A percentile compares a stretch with the other conserved stretches of the same genome.
These are phyloP conservation scores for Obelidium mucronatum DNA, from an alignment of 192 early-diverging fungal genomes.

Conservation along the genomic window DNA sequence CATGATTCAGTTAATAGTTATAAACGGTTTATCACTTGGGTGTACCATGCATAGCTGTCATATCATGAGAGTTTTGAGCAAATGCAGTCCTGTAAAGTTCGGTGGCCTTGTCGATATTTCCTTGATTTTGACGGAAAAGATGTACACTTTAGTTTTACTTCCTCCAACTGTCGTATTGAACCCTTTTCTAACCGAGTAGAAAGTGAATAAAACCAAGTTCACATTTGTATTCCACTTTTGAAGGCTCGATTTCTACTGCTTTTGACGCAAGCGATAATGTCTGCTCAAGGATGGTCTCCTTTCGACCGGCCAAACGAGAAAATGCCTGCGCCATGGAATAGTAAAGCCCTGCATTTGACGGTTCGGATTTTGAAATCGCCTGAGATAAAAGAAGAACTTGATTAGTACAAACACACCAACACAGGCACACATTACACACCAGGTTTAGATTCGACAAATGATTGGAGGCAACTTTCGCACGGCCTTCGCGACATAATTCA, in stretches of 20 bases:
- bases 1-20: no score
- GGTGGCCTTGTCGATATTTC: slow-evolving; percentile 28
- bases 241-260: slow-evolving; percentile 42
- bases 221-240: slow-evolving; percentile 38
- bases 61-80: slow-evolving; percentile 32
- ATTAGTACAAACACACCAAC: not conserved
- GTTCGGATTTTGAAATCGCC: slow-evolving; percentile 49
- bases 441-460: slow-evolving; percentile 46
- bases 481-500: slow-evolving; percentile 52
- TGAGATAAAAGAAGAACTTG: no score
- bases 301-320: slow-evolving; percentile 42
- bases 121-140: not conserved
- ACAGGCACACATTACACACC: slow-evolving; percentile 26
- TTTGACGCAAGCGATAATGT: slow-evolving; percentile 42
- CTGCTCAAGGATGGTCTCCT: slow-evolving; percentile 43
- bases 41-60: slow-evolving; percentile 35
- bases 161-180: not conserved
- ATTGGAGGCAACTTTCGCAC: slow-evolving; percentile 37
- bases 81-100: slow-evolving; percentile 22
- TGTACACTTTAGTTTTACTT: no score
- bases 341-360: slow-evolving; percentile 45
- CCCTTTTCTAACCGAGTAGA: slow-evolving; percentile 19
- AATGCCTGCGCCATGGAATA: slow-evolving; percentile 44
- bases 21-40: no score
- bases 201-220: slow-evolving; percentile 55